Percentiles rank a stretch among this genome's conserved stretches.
Evolutionary conservation across 208 protist genomes (phyloP).

Genomic region (Leishmania guyanensis): DNA sequence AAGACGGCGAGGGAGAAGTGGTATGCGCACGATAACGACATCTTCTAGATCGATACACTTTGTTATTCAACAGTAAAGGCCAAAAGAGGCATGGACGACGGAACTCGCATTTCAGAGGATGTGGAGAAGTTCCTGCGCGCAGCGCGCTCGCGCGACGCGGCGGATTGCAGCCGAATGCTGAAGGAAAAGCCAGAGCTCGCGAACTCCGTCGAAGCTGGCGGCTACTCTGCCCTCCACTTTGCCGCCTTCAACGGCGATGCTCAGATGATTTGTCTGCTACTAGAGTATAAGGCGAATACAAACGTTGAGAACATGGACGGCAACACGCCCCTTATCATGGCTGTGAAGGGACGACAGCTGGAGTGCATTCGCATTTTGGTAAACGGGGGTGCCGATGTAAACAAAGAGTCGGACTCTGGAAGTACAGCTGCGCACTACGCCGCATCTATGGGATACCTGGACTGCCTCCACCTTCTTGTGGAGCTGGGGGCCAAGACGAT

Average conservation of each 20-base stretch:
- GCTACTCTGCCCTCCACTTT: conserved; percentile 88
- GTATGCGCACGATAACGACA: background rate
- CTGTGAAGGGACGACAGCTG: conserved; percentile 71
- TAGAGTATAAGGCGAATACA: conserved; percentile 56
- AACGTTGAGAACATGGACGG: conserved; percentile 83
- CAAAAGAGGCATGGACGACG: conserved; percentile 63
- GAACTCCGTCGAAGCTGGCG: conserved; percentile 77
- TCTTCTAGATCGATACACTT: background rate
- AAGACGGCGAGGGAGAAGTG: background rate
- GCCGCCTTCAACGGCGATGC: conserved; percentile 85
- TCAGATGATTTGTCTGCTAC: conserved; percentile 69
- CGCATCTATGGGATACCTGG: conserved; percentile 73
- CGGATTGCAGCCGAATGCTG: conserved; percentile 52
- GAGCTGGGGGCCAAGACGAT: conserved; percentile 60
- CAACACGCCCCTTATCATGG: conserved; percentile 87
- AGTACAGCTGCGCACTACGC: conserved; percentile 81
- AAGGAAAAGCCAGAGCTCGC: conserved; percentile 62
- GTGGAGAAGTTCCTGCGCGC: conserved; percentile 86
- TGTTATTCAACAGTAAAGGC: background rate
- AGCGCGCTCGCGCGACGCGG: conserved; percentile 53
- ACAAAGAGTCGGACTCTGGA: conserved; percentile 55
- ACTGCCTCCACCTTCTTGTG: conserved; percentile 66
- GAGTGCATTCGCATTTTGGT: conserved; percentile 63
- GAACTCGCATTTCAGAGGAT: conserved; percentile 75
- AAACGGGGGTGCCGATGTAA: conserved; percentile 72